Percentiles rank a stretch among this genome's conserved stretches.
These are phyloP conservation scores for Scortechinia acanthostroma DNA, from an alignment of 2,329 filamentous ascomycete genomes.

Conservation along the genomic window DNA sequence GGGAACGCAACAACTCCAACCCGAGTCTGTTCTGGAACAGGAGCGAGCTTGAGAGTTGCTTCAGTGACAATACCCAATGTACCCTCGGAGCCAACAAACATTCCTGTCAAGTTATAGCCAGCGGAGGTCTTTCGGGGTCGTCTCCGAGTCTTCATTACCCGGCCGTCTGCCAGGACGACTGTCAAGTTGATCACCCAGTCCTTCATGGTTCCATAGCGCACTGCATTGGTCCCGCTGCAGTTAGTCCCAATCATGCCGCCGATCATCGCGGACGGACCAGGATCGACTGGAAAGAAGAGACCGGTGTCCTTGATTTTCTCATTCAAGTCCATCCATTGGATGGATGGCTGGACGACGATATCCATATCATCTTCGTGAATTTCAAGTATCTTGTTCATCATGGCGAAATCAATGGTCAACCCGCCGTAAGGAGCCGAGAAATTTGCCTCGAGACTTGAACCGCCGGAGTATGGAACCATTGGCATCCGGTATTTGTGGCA, in stretches of 20 bases:
- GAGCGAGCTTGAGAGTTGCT: conserved; percentile 72
- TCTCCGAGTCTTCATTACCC: conserved; percentile 70
- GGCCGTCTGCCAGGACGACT: conserved; percentile 72
- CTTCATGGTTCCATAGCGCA: conserved; percentile 79
- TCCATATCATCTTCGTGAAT: conserved; percentile 87
- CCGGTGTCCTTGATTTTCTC: conserved; percentile 62
- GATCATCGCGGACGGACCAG: conserved; percentile 69
- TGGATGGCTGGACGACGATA: conserved; percentile 80
- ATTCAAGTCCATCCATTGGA: conserved; percentile 89
- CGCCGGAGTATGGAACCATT: conserved; percentile 80
- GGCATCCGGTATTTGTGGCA: conserved; percentile 76
- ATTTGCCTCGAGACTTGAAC: conserved; percentile 80
- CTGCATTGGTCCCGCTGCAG: conserved; percentile 72
- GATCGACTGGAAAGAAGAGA: conserved; percentile 86
- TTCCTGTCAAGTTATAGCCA: conserved; percentile 73
- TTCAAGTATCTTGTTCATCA: conserved; percentile 76
- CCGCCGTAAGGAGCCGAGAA: conserved; percentile 83
- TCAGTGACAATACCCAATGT: conserved; percentile 77
- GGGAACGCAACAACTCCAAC: conserved; percentile 78
- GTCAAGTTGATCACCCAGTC: conserved; percentile 82
- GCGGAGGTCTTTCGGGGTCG: conserved; percentile 76
- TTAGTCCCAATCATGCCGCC: conserved; percentile 80
- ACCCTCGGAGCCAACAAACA: conserved; percentile 78
- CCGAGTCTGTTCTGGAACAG: conserved; percentile 68
- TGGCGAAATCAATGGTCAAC: conserved; percentile 80